Base-by-base conservation (phyloP, 164 flowering plant genomes). In the Tinospora cordifolia region DNA sequence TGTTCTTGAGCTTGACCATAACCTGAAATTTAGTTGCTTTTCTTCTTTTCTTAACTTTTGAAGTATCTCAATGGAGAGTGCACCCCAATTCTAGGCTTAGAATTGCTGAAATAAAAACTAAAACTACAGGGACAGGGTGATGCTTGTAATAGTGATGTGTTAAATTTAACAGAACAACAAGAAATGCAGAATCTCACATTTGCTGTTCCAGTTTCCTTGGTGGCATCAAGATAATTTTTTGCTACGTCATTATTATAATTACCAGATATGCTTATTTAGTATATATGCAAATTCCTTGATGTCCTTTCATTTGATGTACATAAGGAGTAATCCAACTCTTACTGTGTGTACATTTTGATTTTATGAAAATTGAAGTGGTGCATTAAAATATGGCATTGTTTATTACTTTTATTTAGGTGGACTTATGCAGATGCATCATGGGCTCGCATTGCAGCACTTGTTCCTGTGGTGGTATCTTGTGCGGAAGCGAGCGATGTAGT, bases 391-490 rank as follows among this genome's bases (percentile, higher is more conserved):
- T 66, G 60, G 27, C 39, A 8, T 41, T 64, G 49, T 71, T 25
- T 72, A 54, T 73, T 44, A 51, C 72, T 77, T 70, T 72, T 46
- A 46, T 78, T 66, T 75, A 90, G 98, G 90, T 94, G 98, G 98
- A 90, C 97, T 60, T 94, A 94, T 72, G 91, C 92, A 73, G 98
- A 94, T 91, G 85, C 90, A 69, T 91, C 97, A 59, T 94, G 98
- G 98, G 98, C 98, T 34, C 91, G 98, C 49, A 89, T 94, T 73
- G 98, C 98, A 12, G 95, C 93, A 59, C 95, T 94, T 74, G 97
- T 88, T 72, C 98, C 98, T 57, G 73, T 78, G 14, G 97, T 94
- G 19, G 92, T 91, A 54, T 83, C 90, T 63, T 94, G 93, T 76
- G 98, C 98, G 62, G 97, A 91, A 73, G 90, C 87, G 34, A 93